Evolutionary conservation across 768 basidiomycete species (phyloP), one percentile per base, ranked within the genome.

Genomic region (Kwoniella europaea): DNA sequence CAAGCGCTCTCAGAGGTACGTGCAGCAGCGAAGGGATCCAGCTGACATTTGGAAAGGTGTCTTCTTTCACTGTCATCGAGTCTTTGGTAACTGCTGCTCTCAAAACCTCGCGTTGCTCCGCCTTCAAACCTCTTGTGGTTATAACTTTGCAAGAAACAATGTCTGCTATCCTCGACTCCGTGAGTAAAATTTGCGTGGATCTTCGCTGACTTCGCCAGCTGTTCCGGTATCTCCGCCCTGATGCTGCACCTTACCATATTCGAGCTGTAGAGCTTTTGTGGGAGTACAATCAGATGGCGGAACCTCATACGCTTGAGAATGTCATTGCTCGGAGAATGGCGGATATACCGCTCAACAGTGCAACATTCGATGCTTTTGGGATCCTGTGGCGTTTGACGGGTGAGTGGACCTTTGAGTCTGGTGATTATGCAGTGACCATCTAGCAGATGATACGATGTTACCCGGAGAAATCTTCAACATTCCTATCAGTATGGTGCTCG

Each of bases 311-410:
- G 0, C 72, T 82, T 0, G 77, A 76, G 55, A 72, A 74, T 16
- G 73, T 75, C 9, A 84, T 98, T 41, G 88, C 93, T 0, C 88
- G 90, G 68, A 88, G 87, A 16, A 87, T 98, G 85, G 87, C 87
- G 10, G 88, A 90, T 7, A 85, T 86, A 53, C 84, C 87, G 2
- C 84, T 87, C 18, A 46, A 57, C 27, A 50, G 46, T 15, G 87
- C 88, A 20, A 88, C 89, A 1, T 92, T 90, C 78, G 92, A 96
- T 74, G 92, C 91, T 0, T 98, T 99, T 81, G 94, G 96, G 2
- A 89, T 92, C 3, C 85, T 99, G 6, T 99, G 96, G 96, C 88
- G 94, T 68, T 84, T 94, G 68, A 91, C 90, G 60, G 93, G 95
- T 91, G 59, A 70, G 86, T 76, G 24, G 4, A 57, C 10, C 18